Base-by-base conservation (phyloP, 352 stramenopile genomes). In the Phytopythium sindhum region DNA sequence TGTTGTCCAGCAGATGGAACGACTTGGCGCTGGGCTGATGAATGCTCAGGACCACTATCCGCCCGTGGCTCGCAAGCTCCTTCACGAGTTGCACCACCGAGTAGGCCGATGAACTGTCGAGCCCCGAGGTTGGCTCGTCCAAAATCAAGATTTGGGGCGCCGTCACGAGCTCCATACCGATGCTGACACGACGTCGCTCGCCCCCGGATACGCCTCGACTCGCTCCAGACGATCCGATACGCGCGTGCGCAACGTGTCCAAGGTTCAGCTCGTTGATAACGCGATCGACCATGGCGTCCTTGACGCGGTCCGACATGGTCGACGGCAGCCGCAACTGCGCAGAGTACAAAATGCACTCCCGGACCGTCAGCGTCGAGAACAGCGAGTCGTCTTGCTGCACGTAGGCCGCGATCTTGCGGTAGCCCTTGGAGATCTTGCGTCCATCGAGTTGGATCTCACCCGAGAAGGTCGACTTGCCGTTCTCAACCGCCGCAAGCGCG, bases 111-210 rank as follows among this genome's bases (percentile, higher is more conserved):
- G 88, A 97, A 24, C 84, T 96, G 72, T 98, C 95, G 9, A 98
- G 71, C 7, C 94, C 95, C 10, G 82, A 96, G 1, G 94, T 98
- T 23, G 95, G 95, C 60, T 98, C 95, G 61, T 98, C 91, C 35
- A 96, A 64, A 41, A 97, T 94, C 60, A 95, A 55, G 47, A 95
- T 91, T 74, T 93, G 86, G 26, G 84, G 81, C 48, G 79, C 92
- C 28, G 83, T 96, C 33, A 98, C 91, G 63, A 98, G 89, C 66
- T 98, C 93, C 80, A 97, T 97, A 33, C 90, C 93, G 66, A 98
- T 98, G 50, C 84, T 96, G 33, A 97, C 90, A 26, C 96, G 81
- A 44, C 97, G 94, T 33, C 90, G 81, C 70, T 99, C 96, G 19
- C 95, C 96, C 23, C 96, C 95, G 57, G 89, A 98, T 31, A 98